phyloP scores from a whole-genome alignment of 2,329 filamentous ascomycete genomes.

The Geosmithia putterillii region DNA sequence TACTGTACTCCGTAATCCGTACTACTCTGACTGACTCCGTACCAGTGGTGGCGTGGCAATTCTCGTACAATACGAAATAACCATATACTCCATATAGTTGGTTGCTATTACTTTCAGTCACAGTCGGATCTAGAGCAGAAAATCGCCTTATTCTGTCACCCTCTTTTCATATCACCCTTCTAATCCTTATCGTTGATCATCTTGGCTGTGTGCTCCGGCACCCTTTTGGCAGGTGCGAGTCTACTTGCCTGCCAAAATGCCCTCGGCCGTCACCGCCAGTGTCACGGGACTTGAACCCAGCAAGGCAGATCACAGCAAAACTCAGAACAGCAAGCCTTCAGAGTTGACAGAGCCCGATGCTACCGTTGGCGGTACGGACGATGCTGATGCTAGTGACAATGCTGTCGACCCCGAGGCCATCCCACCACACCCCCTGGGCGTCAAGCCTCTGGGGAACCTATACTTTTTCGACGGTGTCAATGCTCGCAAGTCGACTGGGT shows the following conservation, averaged over 20 bases:
- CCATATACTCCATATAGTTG: too few species aligned
- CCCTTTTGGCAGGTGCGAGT: too few species aligned
- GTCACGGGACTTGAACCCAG: not conserved
- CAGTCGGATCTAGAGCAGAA: too few species aligned
- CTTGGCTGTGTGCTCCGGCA: not conserved
- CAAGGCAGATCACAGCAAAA: not conserved
- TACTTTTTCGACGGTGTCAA: constrained; percentile 53
- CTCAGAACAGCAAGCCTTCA: not conserved
- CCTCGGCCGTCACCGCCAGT: not conserved
- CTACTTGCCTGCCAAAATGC: not conserved
- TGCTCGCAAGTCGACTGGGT: constrained; percentile 53
- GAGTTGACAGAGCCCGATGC: not conserved
- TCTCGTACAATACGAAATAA: too few species aligned
- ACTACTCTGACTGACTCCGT: too few species aligned
- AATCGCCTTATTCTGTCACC: too few species aligned
- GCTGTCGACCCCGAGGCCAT: constrained; percentile 34
- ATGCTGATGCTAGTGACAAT: not conserved
- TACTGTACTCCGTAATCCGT: too few species aligned
- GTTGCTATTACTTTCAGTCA: too few species aligned
- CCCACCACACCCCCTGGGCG: constrained; percentile 65
- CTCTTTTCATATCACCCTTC: too few species aligned
- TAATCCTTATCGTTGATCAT: too few species aligned
- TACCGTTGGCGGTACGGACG: not conserved
- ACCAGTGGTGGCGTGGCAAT: too few species aligned
- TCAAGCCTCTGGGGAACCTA: constrained; percentile 82